Conservation (phyloP, 2,329 filamentous ascomycete species). For the Ophiostoma sp. region DNA sequence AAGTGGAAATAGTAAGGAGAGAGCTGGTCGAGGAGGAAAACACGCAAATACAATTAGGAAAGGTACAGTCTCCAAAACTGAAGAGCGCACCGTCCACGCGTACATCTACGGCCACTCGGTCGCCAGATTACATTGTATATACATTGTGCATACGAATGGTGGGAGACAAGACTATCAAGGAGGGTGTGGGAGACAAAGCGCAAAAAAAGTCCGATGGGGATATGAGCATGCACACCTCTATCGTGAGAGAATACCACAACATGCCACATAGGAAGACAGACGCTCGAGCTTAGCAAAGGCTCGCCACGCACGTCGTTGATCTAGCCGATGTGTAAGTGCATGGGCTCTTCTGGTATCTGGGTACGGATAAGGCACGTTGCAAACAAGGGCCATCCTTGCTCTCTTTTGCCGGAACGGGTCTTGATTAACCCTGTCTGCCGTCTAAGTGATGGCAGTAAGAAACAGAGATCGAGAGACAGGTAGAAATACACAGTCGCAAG, state of each 20-base stretch:
- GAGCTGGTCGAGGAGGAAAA: neutral
- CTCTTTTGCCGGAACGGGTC: neutral
- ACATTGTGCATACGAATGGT: neutral
- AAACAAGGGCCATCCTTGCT: constrained; percentile 13
- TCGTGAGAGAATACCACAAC: neutral
- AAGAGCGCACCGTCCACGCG: too few species aligned
- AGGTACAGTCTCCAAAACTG: neutral
- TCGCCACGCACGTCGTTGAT: neutral
- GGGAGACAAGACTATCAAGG: neutral
- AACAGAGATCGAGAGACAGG: neutral
- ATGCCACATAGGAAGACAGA: neutral
- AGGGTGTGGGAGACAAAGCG: neutral
- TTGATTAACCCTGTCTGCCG: neutral
- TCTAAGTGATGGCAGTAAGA: neutral
- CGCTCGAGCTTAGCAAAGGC: neutral
- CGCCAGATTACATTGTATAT: neutral
- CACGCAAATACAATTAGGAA: neutral
- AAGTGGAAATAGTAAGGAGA: too few species aligned
- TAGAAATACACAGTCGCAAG: neutral
- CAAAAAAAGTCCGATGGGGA: constrained; percentile 21
- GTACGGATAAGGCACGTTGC: constrained; percentile 15
- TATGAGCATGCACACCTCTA: constrained; percentile 6
- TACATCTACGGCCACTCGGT: neutral
- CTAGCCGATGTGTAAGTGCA: neutral
- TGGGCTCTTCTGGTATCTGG: neutral